Conservation (phyloP, 257 asterid genomes). For the Capsicum rhomboideum region DNA sequence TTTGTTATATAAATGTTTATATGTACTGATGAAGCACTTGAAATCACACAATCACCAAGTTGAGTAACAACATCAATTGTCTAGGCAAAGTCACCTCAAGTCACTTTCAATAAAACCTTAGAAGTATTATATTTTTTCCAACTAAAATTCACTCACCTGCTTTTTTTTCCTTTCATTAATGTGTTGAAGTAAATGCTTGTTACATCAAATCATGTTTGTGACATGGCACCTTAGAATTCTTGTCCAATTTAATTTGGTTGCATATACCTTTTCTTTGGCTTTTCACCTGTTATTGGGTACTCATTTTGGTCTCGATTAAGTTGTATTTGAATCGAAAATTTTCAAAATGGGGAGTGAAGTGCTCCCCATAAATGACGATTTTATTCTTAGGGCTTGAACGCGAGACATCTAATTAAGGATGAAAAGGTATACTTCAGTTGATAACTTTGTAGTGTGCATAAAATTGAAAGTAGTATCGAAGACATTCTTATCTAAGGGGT, state of each 20-base stretch:
- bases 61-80: not conserved
- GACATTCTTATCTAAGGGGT: no score
- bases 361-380: accelerated
- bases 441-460: no score
- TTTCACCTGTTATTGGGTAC: no score
- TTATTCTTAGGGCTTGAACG: not conserved
- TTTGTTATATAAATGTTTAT: not conserved
- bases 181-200: no score
- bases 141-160: no score
- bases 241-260: not conserved
- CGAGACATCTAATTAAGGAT: no score
- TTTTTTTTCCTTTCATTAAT: no score
- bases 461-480: no score
- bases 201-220: not conserved
- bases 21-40: not conserved
- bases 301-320: not conserved
- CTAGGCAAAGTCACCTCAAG: not conserved
- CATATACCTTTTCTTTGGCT: no score
- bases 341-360: not conserved
- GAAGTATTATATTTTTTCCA: no score
- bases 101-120: not conserved
- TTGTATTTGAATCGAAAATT: no score
- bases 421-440: no score
- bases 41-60: not conserved
- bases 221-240: not conserved